A percentile compares a stretch with the other conserved stretches of the same genome.
Conservation (phyloP, 805 yeast species). For the Lipomyces anomalus region DNA sequence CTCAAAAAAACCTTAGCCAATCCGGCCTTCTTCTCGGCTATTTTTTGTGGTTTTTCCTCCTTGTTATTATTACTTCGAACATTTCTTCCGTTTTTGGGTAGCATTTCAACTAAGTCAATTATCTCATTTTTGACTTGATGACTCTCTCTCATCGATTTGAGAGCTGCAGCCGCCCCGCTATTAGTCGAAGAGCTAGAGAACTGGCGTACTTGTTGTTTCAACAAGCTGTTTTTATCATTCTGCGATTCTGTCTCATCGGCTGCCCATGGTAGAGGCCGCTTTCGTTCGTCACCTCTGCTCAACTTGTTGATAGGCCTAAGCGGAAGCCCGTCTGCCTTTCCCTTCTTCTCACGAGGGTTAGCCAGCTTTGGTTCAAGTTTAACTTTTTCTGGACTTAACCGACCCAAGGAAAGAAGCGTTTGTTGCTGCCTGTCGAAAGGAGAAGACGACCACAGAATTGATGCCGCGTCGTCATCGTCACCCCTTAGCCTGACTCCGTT, state of each 20-base stretch:
- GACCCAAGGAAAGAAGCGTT: neutral
- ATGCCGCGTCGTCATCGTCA: constrained; percentile 1
- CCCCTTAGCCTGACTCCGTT: neutral
- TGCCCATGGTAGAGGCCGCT: neutral
- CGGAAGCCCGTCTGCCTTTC: neutral
- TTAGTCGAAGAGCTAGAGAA: neutral
- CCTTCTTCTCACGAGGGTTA: neutral
- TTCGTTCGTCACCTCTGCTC: neutral
- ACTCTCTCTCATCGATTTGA: neutral
- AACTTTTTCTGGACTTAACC: neutral
- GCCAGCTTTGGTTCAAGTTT: neutral
- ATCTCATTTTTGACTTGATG: neutral
- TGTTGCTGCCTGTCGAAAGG: neutral
- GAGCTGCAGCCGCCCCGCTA: neutral
- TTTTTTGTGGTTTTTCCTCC: neutral
- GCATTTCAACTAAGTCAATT: neutral
- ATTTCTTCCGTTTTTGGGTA: neutral
- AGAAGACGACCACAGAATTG: constrained; percentile 2
- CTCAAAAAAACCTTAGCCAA: constrained; percentile 31
- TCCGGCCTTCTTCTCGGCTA: neutral
- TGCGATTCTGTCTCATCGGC: neutral
- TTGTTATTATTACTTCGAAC: neutral
- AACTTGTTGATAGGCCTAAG: no score
- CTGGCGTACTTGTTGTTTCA: no score
- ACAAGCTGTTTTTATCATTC: no score